Percentiles rank a stretch among this genome's conserved stretches.
phyloP scores from a whole-genome alignment of 1,284 basidiomycete genomes.

The Pseudozyma tsukubaensis region DNA sequence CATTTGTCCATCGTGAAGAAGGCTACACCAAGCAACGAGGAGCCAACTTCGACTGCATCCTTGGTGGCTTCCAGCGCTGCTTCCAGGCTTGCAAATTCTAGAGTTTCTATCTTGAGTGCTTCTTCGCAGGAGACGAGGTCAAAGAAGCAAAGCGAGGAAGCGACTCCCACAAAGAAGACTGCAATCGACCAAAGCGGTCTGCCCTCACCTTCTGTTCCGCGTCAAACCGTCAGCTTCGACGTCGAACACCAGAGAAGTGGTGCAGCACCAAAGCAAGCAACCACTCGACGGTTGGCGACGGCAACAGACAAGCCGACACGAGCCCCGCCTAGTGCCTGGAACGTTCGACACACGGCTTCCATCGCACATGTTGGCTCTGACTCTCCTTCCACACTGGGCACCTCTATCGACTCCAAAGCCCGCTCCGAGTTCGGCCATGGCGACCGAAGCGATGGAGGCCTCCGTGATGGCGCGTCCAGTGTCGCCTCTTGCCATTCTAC shows the following conservation, averaged over 20 bases:
- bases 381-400: neutral
- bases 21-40: neutral
- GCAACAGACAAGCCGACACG: constrained; percentile 14
- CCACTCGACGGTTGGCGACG: constrained; percentile 1
- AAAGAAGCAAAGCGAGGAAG: neutral
- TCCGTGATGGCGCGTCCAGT: constrained; percentile 13
- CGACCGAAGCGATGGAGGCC: neutral
- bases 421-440: constrained; percentile 17
- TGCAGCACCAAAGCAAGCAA: neutral
- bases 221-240: constrained; percentile 15
- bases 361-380: neutral
- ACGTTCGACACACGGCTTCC: constrained; percentile 3
- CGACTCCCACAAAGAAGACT: neutral
- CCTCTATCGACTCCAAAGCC: neutral
- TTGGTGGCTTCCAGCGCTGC: too few relatives aligned
- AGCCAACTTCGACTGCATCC: neutral
- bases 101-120: too few relatives aligned
- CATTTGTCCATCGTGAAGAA: constrained; percentile 18
- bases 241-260: neutral
- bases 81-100: too few relatives aligned
- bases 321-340: constrained; percentile 27
- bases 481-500: constrained; percentile 33
- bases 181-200: neutral
- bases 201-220: neutral
- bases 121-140: neutral